Percentiles rank a stretch among this genome's conserved stretches.
These are phyloP conservation scores for Mycosphaerella arachidis DNA, from an alignment of 2,329 filamentous ascomycete genomes.

Conservation along the genomic window DNA sequence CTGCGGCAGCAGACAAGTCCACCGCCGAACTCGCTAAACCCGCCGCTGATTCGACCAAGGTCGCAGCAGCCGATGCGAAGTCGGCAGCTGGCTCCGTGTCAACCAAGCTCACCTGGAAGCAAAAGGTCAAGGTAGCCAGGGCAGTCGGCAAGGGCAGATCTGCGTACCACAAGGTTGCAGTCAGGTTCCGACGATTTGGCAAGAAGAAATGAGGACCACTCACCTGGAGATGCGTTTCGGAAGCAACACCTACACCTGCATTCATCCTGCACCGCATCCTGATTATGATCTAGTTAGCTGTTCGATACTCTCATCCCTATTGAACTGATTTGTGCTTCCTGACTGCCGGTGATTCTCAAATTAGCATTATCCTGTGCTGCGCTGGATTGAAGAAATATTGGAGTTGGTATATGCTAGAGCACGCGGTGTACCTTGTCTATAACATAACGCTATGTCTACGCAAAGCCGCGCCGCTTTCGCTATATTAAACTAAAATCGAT, in stretches of 20 bases:
- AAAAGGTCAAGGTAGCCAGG: background rate
- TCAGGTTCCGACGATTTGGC: background rate
- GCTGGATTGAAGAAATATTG: too few species aligned
- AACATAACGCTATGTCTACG: too few species aligned
- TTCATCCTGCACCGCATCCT: background rate
- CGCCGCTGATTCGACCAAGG: background rate
- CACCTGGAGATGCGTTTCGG: background rate
- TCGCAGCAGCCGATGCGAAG: background rate
- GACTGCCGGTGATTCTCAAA: too few species aligned
- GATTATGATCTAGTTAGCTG: background rate
- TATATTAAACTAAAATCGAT: too few species aligned
- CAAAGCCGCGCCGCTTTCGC: too few species aligned
- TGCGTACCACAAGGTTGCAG: background rate
- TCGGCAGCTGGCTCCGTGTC: background rate
- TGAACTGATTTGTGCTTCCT: too few species aligned
- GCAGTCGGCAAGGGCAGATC: background rate
- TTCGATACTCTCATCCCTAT: too few species aligned
- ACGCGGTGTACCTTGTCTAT: too few species aligned
- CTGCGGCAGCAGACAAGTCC: background rate
- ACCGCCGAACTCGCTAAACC: background rate
- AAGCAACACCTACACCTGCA: background rate
- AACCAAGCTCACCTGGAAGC: background rate
- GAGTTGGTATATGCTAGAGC: too few species aligned
- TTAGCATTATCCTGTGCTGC: too few species aligned
- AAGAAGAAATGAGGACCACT: background rate